Percentiles rank a stretch among this genome's conserved stretches.
phyloP scores from a whole-genome alignment of 805 yeast species.

The Candida berthetii region DNA sequence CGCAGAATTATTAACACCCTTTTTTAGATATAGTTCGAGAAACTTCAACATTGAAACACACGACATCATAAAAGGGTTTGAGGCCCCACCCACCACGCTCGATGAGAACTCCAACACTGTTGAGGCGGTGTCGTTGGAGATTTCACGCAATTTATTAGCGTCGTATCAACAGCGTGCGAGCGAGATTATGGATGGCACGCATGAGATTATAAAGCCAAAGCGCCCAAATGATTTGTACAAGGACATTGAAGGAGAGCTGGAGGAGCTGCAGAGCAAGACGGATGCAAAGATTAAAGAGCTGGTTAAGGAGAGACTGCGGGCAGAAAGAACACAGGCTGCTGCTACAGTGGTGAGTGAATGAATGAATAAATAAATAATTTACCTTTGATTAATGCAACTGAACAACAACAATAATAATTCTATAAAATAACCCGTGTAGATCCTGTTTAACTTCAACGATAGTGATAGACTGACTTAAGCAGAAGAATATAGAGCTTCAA shows the following conservation, averaged over 20 bases:
- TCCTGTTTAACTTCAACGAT: too few species aligned
- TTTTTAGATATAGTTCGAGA: conserved; percentile 3
- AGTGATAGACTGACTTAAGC: too few species aligned
- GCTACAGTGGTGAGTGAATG: neutral
- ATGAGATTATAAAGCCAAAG: neutral
- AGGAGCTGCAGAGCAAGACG: conserved; percentile 33
- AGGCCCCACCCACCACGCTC: conserved; percentile 16
- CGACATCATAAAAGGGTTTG: conserved; percentile 9
- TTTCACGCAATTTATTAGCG: conserved; percentile 20
- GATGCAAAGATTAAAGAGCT: conserved; percentile 31
- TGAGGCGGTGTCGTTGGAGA: conserved; percentile 25
- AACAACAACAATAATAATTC: neutral
- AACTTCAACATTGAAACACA: conserved; percentile 15
- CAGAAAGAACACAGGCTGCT: neutral
- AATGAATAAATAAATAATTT: neutral
- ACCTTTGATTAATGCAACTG: neutral
- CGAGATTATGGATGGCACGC: neutral
- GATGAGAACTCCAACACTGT: conserved; percentile 27
- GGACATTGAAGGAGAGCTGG: conserved; percentile 31
- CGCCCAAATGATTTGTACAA: conserved; percentile 17
- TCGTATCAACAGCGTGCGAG: conserved; percentile 7
- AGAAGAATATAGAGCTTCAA: conserved; percentile 45
- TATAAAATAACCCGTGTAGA: neutral
- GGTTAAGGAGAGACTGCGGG: conserved; percentile 27
- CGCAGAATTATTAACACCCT: conserved; percentile 1